A percentile compares a stretch with the other conserved stretches of the same genome.
Conservation (phyloP, 345 rosid species). For the Citrus hindsii region DNA sequence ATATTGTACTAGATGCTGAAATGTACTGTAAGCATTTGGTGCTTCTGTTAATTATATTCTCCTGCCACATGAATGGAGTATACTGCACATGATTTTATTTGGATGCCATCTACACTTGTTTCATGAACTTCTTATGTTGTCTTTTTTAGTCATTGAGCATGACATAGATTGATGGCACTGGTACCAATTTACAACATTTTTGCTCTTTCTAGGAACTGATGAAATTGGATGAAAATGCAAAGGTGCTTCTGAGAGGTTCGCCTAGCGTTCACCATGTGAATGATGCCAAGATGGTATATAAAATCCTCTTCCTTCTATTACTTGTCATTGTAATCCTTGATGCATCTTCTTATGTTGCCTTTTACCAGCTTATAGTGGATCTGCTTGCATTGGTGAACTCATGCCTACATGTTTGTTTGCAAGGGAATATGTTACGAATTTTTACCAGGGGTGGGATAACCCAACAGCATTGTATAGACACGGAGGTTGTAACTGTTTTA, state of each 20-base stretch:
- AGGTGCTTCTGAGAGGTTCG: conserved; percentile 66
- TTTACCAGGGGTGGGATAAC: not conserved
- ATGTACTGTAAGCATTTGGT: too few species aligned
- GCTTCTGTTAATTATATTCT: not conserved
- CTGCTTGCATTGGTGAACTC: conserved; percentile 5
- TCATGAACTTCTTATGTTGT: not conserved
- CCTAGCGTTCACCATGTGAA: conserved; percentile 77
- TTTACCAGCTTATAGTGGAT: not conserved
- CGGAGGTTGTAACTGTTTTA: not conserved
- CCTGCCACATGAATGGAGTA: not conserved
- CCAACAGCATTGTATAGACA: not conserved
- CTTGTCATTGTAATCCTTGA: not conserved
- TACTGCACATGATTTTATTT: not conserved
- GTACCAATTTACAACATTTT: not conserved
- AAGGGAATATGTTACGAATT: too few species aligned
- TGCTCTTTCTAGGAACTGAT: conserved; percentile 61
- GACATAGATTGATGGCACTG: conserved; percentile 7
- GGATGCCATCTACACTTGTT: not conserved
- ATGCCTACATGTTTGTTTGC: conserved; percentile 16
- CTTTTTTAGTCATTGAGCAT: not conserved
- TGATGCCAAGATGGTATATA: conserved; percentile 68
- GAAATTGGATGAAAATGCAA: conserved; percentile 70
- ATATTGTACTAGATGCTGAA: not conserved
- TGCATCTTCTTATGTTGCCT: not conserved
- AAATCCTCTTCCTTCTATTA: conserved; percentile 2